Conservation (phyloP, 352 stramenopile genomes). For the Aphanomyces cochlioides region DNA sequence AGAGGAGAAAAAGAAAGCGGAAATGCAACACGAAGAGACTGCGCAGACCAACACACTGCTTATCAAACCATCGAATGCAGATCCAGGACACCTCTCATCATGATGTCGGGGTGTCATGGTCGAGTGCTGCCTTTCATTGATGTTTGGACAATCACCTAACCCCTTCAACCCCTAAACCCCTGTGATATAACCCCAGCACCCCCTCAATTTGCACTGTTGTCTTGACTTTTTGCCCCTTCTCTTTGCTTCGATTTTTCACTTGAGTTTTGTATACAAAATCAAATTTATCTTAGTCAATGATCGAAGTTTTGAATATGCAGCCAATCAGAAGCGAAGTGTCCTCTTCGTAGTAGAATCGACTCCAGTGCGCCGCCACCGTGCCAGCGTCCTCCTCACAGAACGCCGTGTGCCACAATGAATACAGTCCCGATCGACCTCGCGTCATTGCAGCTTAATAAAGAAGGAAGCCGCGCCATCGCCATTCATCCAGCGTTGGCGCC, state of each 20-base stretch:
- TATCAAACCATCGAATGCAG: no score
- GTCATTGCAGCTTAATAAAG: background rate
- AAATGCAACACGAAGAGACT: no score
- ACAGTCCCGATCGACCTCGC: background rate
- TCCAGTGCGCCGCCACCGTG: background rate
- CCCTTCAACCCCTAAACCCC: no score
- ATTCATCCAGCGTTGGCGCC: conserved; percentile 2
- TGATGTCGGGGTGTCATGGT: no score
- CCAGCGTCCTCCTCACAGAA: background rate
- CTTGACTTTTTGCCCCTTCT: conserved; percentile 1
- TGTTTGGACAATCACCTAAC: no score
- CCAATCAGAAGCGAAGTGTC: conserved; percentile 10
- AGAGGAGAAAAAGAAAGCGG: no score
- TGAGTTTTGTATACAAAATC: conserved; percentile 1
- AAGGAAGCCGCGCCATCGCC: conserved; percentile 10
- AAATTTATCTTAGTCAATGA: conserved; percentile 12
- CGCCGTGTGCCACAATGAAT: no score
- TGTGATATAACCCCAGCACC: no score
- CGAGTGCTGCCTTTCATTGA: no score
- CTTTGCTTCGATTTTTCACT: background rate
- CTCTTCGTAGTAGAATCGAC: background rate
- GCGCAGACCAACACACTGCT: no score
- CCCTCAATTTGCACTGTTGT: background rate
- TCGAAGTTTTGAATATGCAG: background rate
- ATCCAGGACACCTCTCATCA: no score